Conservation (phyloP, 2,329 filamentous ascomycete genomes). For the Fusarium algeriense region DNA sequence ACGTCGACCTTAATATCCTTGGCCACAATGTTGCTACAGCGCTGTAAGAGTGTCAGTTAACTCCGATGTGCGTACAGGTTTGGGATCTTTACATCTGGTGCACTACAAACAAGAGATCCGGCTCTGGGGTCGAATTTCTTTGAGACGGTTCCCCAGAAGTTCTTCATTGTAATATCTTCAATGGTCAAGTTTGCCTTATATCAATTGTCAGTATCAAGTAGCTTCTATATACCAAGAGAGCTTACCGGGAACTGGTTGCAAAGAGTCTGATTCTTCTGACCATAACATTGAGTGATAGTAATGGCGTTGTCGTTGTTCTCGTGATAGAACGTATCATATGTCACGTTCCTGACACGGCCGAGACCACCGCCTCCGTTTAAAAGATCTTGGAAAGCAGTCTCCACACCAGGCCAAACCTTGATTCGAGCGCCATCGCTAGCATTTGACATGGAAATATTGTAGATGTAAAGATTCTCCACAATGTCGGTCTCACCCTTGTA, state of each 20-base stretch:
- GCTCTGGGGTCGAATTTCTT: conserved; percentile 48
- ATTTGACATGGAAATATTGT: conserved; percentile 70
- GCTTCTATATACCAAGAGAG: fast-evolving
- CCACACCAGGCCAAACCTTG: conserved; percentile 76
- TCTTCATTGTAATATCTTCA: conserved; percentile 46
- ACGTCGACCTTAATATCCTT: conserved; percentile 42
- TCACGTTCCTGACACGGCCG: conserved; percentile 73
- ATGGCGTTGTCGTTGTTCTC: conserved; percentile 67
- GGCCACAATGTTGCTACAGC: conserved; percentile 42
- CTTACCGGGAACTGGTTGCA: conserved; percentile 44
- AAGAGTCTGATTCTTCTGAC: conserved; percentile 45
- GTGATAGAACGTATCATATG: conserved; percentile 71
- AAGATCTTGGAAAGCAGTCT: conserved; percentile 55
- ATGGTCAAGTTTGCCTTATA: conserved; percentile 44
- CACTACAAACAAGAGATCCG: conserved; percentile 49
- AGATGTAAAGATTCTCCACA: conserved; percentile 76
- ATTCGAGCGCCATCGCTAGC: conserved; percentile 76
- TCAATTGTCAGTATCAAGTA: neutral
- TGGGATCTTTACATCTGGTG: conserved; percentile 40
- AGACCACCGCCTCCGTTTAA: conserved; percentile 69
- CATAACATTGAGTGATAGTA: conserved; percentile 49
- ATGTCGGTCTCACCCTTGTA: conserved; percentile 74
- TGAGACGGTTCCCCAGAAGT: conserved; percentile 49
- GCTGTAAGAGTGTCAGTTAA: conserved; percentile 21
- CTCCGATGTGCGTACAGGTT: fast-evolving